A percentile compares a stretch with the other conserved stretches of the same genome.
Conservation (phyloP, 768 basidiomycete species). For the Xerocomellus chrysenteron region DNA sequence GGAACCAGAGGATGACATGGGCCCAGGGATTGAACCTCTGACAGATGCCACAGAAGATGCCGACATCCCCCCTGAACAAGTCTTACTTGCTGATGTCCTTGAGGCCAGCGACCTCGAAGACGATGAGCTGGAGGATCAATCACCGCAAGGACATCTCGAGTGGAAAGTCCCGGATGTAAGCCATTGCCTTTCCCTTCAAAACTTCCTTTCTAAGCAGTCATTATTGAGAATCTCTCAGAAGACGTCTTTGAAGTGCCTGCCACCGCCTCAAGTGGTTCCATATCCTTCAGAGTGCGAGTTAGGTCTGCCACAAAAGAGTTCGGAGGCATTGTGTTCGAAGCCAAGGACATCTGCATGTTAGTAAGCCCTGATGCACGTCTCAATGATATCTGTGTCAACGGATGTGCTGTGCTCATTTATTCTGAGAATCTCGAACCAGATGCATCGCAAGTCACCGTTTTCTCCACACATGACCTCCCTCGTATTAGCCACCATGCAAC, state of each 20-base stretch:
- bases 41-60: too few species aligned
- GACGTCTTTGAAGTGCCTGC: neutral
- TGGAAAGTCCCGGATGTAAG: neutral
- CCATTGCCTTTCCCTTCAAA: too few species aligned
- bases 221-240: neutral
- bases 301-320: neutral
- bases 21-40: too few species aligned
- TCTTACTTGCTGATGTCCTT: neutral
- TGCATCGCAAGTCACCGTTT: neutral
- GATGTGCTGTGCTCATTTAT: slow-evolving; percentile 6
- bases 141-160: too few species aligned
- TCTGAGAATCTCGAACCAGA: neutral
- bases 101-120: neutral
- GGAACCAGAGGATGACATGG: too few species aligned
- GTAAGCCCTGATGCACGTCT: neutral
- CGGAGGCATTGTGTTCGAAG: neutral
- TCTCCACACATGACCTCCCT: slow-evolving; percentile 1
- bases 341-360: neutral
- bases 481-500: neutral
- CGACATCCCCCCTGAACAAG: neutral
- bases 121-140: neutral
- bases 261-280: neutral
- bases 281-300: neutral
- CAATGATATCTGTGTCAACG: slow-evolving; percentile 13
- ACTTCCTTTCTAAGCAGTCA: neutral